These are phyloP conservation scores for Suillus paluster DNA, from an alignment of 768 basidiomycete genomes.

Conservation along the genomic window DNA sequence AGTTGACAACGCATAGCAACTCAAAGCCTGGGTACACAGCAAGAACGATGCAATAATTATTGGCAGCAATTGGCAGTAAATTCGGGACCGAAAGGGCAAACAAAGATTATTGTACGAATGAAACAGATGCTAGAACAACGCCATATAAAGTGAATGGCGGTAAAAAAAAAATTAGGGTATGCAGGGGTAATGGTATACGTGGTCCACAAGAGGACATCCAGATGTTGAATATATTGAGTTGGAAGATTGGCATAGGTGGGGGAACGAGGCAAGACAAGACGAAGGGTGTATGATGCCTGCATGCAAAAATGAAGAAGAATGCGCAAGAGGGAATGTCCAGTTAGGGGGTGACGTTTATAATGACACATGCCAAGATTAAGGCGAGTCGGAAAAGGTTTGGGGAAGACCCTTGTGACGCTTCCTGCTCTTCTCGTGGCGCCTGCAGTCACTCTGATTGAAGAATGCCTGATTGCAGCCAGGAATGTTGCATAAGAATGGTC, in stretches of 20 bases:
- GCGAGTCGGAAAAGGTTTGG: constrained; percentile 4
- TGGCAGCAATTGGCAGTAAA: background rate
- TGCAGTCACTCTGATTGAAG: constrained; percentile 38
- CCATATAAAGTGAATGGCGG: background rate
- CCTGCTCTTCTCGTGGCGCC: constrained; percentile 37
- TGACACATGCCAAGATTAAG: background rate
- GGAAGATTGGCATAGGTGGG: background rate
- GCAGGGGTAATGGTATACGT: constrained; percentile 1
- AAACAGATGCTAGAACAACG: background rate
- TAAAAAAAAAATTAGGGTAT: constrained; percentile 9
- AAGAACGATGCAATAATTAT: background rate
- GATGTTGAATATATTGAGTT: background rate
- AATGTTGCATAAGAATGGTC: constrained; percentile 28
- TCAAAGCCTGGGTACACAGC: background rate
- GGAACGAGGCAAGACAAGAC: background rate
- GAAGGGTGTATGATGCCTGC: background rate
- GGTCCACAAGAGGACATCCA: background rate
- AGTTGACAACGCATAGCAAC: constrained; percentile 5
- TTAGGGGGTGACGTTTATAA: background rate
- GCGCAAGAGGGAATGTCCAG: background rate
- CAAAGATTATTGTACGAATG: background rate
- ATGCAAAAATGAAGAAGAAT: background rate
- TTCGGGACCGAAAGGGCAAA: background rate
- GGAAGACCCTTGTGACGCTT: constrained; percentile 32
- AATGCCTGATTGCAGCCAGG: constrained; percentile 32